phyloP scores from a whole-genome alignment of 208 protist genomes.

The Trichomonas tenax region DNA sequence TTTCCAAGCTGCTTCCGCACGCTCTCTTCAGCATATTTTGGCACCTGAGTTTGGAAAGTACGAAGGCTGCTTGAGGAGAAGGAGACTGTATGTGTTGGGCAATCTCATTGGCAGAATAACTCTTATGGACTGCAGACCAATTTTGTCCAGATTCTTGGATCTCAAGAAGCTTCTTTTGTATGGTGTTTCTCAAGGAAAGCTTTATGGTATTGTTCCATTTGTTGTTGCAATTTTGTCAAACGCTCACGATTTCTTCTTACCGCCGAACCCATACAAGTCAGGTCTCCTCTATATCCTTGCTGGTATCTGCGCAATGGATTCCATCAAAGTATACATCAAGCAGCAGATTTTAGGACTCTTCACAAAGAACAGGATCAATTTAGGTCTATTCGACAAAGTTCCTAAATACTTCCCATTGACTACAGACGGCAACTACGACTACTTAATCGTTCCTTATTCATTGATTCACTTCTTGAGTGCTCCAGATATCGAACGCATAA shows the following conservation, averaged over 20 bases:
- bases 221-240: neutral
- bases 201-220: slow-evolving; percentile 10
- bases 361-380: neutral
- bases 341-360: neutral
- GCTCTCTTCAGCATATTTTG: neutral
- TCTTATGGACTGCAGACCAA: neutral
- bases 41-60: neutral
- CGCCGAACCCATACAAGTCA: neutral
- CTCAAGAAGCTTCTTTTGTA: neutral
- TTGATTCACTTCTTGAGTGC: neutral
- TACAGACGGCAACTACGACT: neutral
- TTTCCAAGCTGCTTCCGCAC: neutral
- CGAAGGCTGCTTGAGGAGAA: neutral
- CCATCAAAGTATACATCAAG: neutral
- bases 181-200: neutral
- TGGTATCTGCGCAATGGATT: neutral
- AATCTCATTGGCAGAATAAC: neutral
- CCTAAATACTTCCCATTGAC: neutral
- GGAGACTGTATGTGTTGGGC: neutral
- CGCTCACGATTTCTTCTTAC: neutral
- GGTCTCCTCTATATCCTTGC: neutral
- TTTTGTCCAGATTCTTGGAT: neutral
- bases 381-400: neutral
- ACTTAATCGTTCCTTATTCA: neutral
- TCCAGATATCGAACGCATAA: neutral